Evolutionary conservation across 148 eudicot species (phyloP), one percentile per base, ranked within the genome.

Genomic region (Dysphania ambrosioides): DNA sequence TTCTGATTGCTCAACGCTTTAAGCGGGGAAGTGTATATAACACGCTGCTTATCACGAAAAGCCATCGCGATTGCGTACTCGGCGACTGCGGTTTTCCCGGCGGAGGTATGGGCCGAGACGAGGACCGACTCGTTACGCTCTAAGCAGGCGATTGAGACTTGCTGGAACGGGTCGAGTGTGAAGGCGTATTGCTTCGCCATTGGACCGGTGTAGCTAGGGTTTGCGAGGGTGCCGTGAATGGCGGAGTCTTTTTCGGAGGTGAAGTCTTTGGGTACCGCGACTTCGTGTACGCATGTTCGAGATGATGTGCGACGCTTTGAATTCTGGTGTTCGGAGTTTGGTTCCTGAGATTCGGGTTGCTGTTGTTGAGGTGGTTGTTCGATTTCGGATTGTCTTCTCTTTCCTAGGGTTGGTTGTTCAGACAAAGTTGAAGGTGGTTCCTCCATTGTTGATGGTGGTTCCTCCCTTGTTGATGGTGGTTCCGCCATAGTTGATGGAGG

Each of bases 61-160:
- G 91, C 78, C 97, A 95, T 92, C 0, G 99, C 99, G 34, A 95
- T 86, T 2, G 99, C 99, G 68, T 95, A 95, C 81, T 95, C 99
- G 0, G 99, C 99, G 13, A 95, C 99, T 1, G 94, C 99, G 27
- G 99, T 92, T 79, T 92, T 95, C 0, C 97, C 99, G 9, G 97
- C 97, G 6, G 97, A 95, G 24, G 99, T 95, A 66, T 95, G 99
- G 0, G 99, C 99, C 0, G 97, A 92, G 24, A 95, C 99, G 61
- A 95, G 77, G 41, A 95, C 83, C 0, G 99, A 95, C 30, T 95
- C 99, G 6, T 87, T 83, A 1, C 99, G 88, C 60, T 95, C 99
- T 21, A 95, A 84, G 58, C 97, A 92, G 4, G 99, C 86, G n/a
- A 92, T 80, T 12, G 99, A 95, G 60, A 92, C 83, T 26, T 77